Base-by-base conservation (phyloP, 2,329 filamentous ascomycete genomes). In the Calonectria hongkongensis region DNA sequence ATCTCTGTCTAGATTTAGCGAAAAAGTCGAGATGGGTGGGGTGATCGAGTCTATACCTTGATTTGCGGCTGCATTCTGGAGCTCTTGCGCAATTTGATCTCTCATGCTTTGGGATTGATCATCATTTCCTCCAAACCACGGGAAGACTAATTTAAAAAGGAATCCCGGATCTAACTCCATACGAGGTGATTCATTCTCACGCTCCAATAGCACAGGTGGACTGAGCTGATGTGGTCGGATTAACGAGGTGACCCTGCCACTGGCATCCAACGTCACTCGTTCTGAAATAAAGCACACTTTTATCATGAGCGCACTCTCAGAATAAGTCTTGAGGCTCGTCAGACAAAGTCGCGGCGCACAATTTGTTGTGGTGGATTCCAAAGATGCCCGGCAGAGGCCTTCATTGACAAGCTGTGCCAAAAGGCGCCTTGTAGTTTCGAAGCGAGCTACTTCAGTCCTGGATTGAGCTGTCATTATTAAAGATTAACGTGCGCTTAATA, bases 351-450 rank as follows among this genome's bases (percentile, higher is more conserved):
- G 25, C 16, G 9, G 18, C 1, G 13, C 10, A 3, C 36, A 9
- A 21, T 56, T 2, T 7, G 3, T 21, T 2, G 16, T 10, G n/a
- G 10, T 21, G 7, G 18, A 30, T 2, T 56, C 51, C 21, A 36
- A 18, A 4, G 21, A 36, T n/a, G 51, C 51, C 6, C 18, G 39
- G n/a, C 51, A 56, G 18, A 56, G 51, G 18, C 51, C 51, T n/a
- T 56, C 51, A n/a, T 56, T 56, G 2, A 56, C 18, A 8, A 36
- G 30, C 51, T 56, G 51, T 18, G 51, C 18, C 4, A 56, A 56
- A 36, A 56, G 51, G 4, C 51, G 51, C n/a, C 28, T 56, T 9
- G 51, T 56, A 25, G 51, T 56, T n/a, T 56, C 51, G 21, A 56
- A 56, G 7, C 1, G 18, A 56, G 51, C 51, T 8, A 56, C 8